Percentiles rank a stretch among this genome's conserved stretches.
These are phyloP conservation scores for Meripilus lineatus DNA, from an alignment of 1,284 basidiomycete species.

Conservation along the genomic window DNA sequence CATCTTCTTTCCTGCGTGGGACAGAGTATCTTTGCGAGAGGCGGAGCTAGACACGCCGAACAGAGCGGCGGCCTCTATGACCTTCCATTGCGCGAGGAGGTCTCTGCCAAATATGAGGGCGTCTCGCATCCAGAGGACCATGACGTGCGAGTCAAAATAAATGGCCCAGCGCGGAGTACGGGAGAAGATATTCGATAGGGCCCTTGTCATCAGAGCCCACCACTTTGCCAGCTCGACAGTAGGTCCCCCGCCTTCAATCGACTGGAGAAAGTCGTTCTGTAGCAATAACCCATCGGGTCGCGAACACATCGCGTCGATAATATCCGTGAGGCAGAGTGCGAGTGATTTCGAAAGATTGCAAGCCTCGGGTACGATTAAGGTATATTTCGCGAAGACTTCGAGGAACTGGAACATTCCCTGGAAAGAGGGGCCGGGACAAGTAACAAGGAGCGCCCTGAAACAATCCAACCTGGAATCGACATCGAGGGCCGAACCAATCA, in stretches of 20 bases:
- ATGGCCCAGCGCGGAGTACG: slow-evolving; percentile 79
- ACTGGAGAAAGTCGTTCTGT: slow-evolving; percentile 48
- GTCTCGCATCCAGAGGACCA: slow-evolving; percentile 97
- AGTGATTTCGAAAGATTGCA: slow-evolving; percentile 82
- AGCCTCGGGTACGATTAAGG: slow-evolving; percentile 71
- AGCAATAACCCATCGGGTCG: slow-evolving; percentile 66
- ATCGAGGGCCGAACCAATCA: slow-evolving; percentile 80
- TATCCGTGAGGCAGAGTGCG: slow-evolving; percentile 87
- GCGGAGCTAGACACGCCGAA: slow-evolving; percentile 26
- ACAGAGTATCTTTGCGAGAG: slow-evolving; percentile 30
- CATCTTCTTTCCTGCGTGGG: slow-evolving; percentile 64
- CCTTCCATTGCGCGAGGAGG: slow-evolving; percentile 73
- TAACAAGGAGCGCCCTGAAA: slow-evolving; percentile 70
- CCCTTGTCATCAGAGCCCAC: slow-evolving; percentile 80
- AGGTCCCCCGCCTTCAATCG: slow-evolving; percentile 39
- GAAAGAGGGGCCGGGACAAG: slow-evolving; percentile 60
- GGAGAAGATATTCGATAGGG: slow-evolving; percentile 80
- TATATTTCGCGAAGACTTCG: slow-evolving; percentile 58
- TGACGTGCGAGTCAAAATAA: slow-evolving; percentile 74
- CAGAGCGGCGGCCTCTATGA: slow-evolving; percentile 69
- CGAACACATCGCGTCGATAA: slow-evolving; percentile 82
- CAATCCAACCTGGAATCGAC: slow-evolving; percentile 84
- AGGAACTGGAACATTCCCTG: slow-evolving; percentile 68
- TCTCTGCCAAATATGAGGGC: slow-evolving; percentile 88
- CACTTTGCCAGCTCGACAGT: slow-evolving; percentile 59